phyloP scores from a whole-genome alignment of 495 filamentous ascomycete genomes.

The Pseudoneurospora amorphoporcata region DNA sequence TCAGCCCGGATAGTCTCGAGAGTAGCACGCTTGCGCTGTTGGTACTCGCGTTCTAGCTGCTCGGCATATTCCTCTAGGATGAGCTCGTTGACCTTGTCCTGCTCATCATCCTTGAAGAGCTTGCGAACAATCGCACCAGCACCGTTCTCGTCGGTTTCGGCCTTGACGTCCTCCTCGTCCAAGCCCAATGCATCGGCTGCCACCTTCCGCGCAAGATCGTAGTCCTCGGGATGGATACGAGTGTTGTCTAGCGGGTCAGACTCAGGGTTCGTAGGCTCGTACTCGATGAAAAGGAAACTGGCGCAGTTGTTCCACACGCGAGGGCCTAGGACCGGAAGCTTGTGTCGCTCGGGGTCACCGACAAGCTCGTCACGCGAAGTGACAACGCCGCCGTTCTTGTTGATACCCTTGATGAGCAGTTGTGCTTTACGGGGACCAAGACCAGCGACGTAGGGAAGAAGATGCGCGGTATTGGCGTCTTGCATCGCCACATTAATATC shows the following conservation, averaged over 20 bases:
- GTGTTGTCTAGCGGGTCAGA: conserved; percentile 94
- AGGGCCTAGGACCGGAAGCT: conserved; percentile 69
- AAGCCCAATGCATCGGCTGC: conserved; percentile 92
- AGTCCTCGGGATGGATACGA: conserved; percentile 94
- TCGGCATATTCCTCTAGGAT: conserved; percentile 95
- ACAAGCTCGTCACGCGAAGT: conserved; percentile 74
- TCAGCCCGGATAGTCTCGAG: conserved; percentile 94
- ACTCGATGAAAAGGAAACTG: conserved; percentile 85
- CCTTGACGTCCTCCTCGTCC: conserved; percentile 96
- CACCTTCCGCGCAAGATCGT: conserved; percentile 95
- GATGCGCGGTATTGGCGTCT: conserved; percentile 68
- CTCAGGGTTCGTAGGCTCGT: conserved; percentile 63
- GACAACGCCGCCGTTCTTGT: conserved; percentile 73
- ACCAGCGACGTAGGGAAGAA: conserved; percentile 86
- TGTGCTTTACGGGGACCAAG: conserved; percentile 88
- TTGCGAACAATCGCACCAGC: conserved; percentile 82
- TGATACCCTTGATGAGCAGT: conserved; percentile 79
- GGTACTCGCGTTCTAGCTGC: conserved; percentile 84
- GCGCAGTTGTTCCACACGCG: conserved; percentile 94
- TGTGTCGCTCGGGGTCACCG: conserved; percentile 69
- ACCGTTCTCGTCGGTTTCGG: conserved; percentile 80
- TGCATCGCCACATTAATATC: conserved; percentile 84
- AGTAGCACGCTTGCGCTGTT: conserved; percentile 90
- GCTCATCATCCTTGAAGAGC: conserved; percentile 79
- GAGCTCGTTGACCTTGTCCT: conserved; percentile 91